Evolutionary conservation across 2,329 filamentous ascomycete genomes (phyloP).

Genomic region (Trichoderma asperellum): DNA sequence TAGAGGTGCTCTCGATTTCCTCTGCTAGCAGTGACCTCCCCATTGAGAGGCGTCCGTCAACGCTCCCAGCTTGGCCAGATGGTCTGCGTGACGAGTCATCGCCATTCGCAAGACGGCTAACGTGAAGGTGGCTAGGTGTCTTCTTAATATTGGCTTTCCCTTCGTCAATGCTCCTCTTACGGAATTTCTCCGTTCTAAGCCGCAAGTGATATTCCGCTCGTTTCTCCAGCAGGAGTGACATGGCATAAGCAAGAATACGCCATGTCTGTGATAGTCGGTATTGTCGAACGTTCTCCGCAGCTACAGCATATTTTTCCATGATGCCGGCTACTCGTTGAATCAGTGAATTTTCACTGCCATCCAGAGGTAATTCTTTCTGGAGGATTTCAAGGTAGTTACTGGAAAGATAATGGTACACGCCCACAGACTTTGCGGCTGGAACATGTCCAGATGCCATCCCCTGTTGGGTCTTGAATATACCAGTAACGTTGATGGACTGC

Average conservation of each 20-base stretch:
- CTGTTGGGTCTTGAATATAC: constrained; percentile 62
- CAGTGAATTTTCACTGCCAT: constrained; percentile 44
- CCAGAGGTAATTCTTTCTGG: constrained; percentile 51
- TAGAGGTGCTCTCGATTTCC: constrained; percentile 66
- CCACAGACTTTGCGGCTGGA: constrained; percentile 55
- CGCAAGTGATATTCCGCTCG: constrained; percentile 63
- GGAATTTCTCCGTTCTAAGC: constrained; percentile 48
- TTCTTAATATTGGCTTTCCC: constrained; percentile 36
- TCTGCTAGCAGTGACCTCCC: constrained; percentile 55
- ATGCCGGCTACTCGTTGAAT: constrained; percentile 54
- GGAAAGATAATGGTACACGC: constrained; percentile 60
- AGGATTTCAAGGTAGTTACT: constrained; percentile 60
- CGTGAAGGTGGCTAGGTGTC: constrained; percentile 37
- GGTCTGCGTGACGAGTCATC: constrained; percentile 46
- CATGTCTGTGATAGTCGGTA: constrained; percentile 68
- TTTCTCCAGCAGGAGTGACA: constrained; percentile 56
- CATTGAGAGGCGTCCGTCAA: constrained; percentile 40
- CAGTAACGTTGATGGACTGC: constrained; percentile 61
- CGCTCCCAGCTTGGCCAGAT: constrained; percentile 37
- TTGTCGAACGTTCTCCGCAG: constrained; percentile 59
- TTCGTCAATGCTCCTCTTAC: constrained; percentile 41
- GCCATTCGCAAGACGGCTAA: constrained; percentile 37
- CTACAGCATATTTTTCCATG: constrained; percentile 59
- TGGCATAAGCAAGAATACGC: constrained; percentile 62
- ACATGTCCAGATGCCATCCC: constrained; percentile 64